Conservation (phyloP, 805 yeast genomes). For the Candida takata region DNA sequence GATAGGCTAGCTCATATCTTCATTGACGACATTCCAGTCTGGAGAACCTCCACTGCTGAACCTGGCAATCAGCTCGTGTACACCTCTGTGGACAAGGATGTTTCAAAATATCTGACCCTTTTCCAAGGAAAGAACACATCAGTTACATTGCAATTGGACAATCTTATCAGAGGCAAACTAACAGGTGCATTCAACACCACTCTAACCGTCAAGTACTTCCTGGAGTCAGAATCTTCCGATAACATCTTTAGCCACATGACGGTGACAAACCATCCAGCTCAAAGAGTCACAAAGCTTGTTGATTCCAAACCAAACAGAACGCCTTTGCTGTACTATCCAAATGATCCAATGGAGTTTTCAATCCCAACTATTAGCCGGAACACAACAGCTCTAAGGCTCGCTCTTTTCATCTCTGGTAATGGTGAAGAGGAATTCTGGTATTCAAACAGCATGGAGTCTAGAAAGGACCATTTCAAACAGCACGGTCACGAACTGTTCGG, state of each 20-base stretch:
- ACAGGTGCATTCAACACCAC: slow-evolving; percentile 56
- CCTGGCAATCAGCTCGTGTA: slow-evolving; percentile 49
- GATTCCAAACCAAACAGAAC: slow-evolving; percentile 24
- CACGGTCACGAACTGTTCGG: slow-evolving; percentile 40
- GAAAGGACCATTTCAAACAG: slow-evolving; percentile 31
- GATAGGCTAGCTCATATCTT: slow-evolving; percentile 61
- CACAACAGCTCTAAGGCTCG: slow-evolving; percentile 45
- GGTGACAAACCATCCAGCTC: slow-evolving; percentile 18
- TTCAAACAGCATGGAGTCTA: slow-evolving; percentile 46
- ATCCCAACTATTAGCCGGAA: slow-evolving; percentile 45
- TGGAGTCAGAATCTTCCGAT: slow-evolving; percentile 18
- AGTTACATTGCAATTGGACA: slow-evolving; percentile 57
- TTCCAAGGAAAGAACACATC: slow-evolving; percentile 36
- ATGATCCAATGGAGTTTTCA: slow-evolving; percentile 27
- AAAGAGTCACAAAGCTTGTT: slow-evolving; percentile 13
- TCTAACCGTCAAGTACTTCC: slow-evolving; percentile 45
- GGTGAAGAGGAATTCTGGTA: slow-evolving; percentile 85
- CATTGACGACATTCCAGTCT: slow-evolving; percentile 55
- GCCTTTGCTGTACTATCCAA: slow-evolving; percentile 43
- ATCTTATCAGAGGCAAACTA: slow-evolving; percentile 44
- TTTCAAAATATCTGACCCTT: slow-evolving; percentile 45
- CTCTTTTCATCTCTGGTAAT: slow-evolving; percentile 66
- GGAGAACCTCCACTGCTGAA: slow-evolving; percentile 85
- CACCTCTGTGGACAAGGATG: slow-evolving; percentile 54
- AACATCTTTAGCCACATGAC: slow-evolving; percentile 12